Base-by-base conservation (phyloP, 768 basidiomycete species). In the Sporobolomyces roseus region DNA sequence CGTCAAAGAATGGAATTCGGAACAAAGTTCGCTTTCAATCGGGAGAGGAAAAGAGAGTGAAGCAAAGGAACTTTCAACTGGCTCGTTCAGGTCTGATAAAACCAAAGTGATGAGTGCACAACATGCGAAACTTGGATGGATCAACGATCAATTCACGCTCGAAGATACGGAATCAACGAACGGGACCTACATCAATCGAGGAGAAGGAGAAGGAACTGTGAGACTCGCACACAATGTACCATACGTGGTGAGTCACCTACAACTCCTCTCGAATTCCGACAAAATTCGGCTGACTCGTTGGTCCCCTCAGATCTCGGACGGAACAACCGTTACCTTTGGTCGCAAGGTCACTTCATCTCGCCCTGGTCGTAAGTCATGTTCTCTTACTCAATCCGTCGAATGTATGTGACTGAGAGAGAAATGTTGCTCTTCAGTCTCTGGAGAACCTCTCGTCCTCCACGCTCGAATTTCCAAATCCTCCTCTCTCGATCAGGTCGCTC, bases 51-150 rank as follows among this genome's bases (percentile, higher is more conserved):
- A 48, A n/a, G 63, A 46, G 35, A 1, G 29, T 4, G 43, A 38
- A 16, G 59, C 59, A 6, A 21, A 41, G 23, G 62, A 63, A 45
- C 63, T 58, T 21, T 1, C 35, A 21, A 21, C 33, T 19, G 50
- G 50, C 27, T 48, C 61, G 50, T 63, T 69, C 54, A 50, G 68
- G 27, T 43, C 33, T 10, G 30, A 33, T 33, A 32, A 32, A 29
- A 64, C 63, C 43, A 69, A 63, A 58, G 68, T 69, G 36, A 69
- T 69, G 68, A 61, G 58, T n/a, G 41, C 29, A 33, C 6, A 1
- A 16, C 63, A 69, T 46, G 58, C 63, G 25, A 1, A 0, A 16
- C 2, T 69, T 27, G 36, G 29, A 21, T 69, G 68, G 68, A 23
- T n/a, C 8, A 29, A 46, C 29, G 63, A 29, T 14, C 4, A 29